Conservation (phyloP, 805 yeast genomes). For the Komagataella mondaviorum region DNA sequence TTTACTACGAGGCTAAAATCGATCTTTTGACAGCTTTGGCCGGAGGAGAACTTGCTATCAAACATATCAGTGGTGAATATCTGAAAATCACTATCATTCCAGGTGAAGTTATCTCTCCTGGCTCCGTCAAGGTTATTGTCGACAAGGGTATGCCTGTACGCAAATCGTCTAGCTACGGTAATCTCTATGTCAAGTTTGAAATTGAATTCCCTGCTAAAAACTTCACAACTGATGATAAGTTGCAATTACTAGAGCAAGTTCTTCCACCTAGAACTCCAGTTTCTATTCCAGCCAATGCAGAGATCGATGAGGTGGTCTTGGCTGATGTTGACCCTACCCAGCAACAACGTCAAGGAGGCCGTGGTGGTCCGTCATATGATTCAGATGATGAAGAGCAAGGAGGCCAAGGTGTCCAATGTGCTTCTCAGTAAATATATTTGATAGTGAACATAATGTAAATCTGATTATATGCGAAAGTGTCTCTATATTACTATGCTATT, state of each 20-base stretch:
- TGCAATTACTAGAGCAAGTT: constrained; percentile 57
- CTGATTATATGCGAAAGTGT: not conserved
- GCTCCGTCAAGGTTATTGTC: constrained; percentile 64
- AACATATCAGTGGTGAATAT: constrained; percentile 89
- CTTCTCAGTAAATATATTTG: constrained; percentile 52
- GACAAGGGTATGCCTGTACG: constrained; percentile 97
- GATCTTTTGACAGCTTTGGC: constrained; percentile 92
- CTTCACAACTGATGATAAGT: constrained; percentile 63
- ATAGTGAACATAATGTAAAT: not conserved
- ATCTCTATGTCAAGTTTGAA: constrained; percentile 73
- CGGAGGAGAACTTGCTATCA: constrained; percentile 82
- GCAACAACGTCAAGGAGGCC: constrained; percentile 28
- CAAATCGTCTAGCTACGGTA: constrained; percentile 81
- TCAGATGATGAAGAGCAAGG: constrained; percentile 42
- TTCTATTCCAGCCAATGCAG: constrained; percentile 55
- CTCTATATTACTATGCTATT: not conserved
- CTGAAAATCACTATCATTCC: constrained; percentile 72
- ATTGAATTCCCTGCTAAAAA: constrained; percentile 76
- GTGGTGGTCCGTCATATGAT: constrained; percentile 40
- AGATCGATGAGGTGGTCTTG: constrained; percentile 70
- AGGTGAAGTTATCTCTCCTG: constrained; percentile 90
- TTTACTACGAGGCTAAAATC: constrained; percentile 72
- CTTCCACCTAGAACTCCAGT: constrained; percentile 65
- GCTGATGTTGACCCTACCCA: constrained; percentile 53
- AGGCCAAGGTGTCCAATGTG: constrained; percentile 82